Conservation (phyloP, 495 filamentous ascomycete species). For the Schizothecium vesticola region DNA sequence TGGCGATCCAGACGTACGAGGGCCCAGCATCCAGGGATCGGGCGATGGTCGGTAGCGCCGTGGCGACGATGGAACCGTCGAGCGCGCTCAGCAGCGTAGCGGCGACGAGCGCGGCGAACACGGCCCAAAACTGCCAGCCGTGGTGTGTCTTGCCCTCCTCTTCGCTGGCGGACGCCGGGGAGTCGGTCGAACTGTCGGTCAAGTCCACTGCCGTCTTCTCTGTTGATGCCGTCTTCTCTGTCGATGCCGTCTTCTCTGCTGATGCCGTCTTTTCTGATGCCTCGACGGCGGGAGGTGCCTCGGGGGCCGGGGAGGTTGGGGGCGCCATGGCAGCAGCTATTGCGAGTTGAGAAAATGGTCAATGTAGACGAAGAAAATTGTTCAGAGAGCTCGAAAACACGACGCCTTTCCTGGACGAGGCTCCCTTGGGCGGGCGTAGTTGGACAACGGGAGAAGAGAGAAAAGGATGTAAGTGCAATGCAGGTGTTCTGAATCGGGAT, state of each 20-base stretch:
- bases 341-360: neutral
- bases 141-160: neutral
- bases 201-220: neutral
- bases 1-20: constrained; percentile 41
- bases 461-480: neutral
- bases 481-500: neutral
- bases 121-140: constrained; percentile 15
- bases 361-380: neutral
- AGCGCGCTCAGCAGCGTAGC: constrained; percentile 28
- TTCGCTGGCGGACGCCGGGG: neutral
- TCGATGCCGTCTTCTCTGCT: neutral
- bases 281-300: neutral
- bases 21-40: constrained; percentile 25
- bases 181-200: neutral
- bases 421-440: neutral
- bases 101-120: constrained; percentile 4
- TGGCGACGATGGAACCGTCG: constrained; percentile 39
- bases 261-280: neutral
- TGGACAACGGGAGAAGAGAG: neutral
- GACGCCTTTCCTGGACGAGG: neutral
- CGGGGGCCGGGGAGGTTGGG: neutral
- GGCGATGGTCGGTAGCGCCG: constrained; percentile 38
- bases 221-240: too few relatives aligned
- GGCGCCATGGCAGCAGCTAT: neutral
- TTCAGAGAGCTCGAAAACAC: neutral